Evolutionary conservation across 768 basidiomycete genomes (phyloP).

Genomic region (Lactifluus rugatus): DNA sequence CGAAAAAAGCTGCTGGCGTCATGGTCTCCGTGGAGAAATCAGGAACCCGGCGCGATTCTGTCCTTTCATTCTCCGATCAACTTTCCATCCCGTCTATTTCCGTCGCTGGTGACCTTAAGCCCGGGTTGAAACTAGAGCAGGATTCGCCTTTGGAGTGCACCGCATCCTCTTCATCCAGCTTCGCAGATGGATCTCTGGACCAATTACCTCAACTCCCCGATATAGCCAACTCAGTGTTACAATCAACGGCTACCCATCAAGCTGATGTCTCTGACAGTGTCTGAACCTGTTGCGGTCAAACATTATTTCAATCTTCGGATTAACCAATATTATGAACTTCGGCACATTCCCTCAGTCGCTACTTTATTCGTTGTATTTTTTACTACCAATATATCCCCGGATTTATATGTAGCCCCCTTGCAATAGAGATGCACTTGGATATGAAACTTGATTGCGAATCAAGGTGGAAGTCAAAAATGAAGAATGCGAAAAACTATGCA

Average conservation of each 20-base stretch:
- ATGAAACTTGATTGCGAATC: too few species aligned
- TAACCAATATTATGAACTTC: too few species aligned
- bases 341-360: too few species aligned
- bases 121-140: not conserved
- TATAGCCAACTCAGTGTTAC: not conserved
- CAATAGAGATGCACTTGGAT: too few species aligned
- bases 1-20: not conserved
- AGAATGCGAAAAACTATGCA: too few species aligned
- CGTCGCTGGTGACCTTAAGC: not conserved
- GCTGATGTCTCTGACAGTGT: not conserved
- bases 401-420: too few species aligned
- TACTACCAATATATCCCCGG: too few species aligned
- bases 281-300: not conserved
- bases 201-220: not conserved
- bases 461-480: too few species aligned
- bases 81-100: slow-evolving; percentile 11
- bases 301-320: too few species aligned
- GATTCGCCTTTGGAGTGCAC: not conserved
- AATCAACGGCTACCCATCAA: too few species aligned
- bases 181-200: not conserved
- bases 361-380: too few species aligned
- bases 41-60: not conserved
- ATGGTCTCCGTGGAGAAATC: not conserved
- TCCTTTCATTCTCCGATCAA: not conserved
- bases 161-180: not conserved